phyloP scores from a whole-genome alignment of 805 yeast genomes.

The Sugiyamaella chiloensis region DNA sequence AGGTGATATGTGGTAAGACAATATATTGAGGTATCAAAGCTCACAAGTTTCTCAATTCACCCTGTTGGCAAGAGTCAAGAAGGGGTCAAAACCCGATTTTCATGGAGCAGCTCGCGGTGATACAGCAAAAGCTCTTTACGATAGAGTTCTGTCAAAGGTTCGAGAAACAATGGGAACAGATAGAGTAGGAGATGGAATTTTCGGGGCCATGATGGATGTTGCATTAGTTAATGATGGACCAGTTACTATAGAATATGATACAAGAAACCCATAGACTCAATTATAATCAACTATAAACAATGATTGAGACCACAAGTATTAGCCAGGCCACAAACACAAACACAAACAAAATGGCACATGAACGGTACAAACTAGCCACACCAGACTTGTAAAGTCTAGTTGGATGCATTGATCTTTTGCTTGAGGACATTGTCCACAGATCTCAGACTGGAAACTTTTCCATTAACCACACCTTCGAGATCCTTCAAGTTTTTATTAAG shows the following conservation, averaged over 20 bases:
- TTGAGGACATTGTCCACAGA: constrained; percentile 46
- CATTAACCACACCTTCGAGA: constrained; percentile 68
- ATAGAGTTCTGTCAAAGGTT: constrained; percentile 38
- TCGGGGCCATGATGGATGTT: constrained; percentile 98
- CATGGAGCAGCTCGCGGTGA: constrained; percentile 86
- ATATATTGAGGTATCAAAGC: not conserved
- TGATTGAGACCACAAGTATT: no score
- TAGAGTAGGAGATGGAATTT: constrained; percentile 79
- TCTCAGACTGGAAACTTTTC: constrained; percentile 63
- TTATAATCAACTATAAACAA: no score
- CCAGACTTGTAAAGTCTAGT: no score
- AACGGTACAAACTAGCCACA: no score
- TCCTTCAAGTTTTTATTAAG: constrained; percentile 69
- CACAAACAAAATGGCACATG: no score
- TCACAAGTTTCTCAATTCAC: constrained; percentile 82
- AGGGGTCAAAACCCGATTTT: constrained; percentile 94
- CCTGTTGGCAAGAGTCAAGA: constrained; percentile 74
- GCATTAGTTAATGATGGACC: constrained; percentile 89
- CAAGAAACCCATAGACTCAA: constrained; percentile 37
- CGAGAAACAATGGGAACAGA: constrained; percentile 41
- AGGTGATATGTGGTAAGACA: constrained; percentile 57
- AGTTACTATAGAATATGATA: constrained; percentile 79
- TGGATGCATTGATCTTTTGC: constrained; percentile 4
- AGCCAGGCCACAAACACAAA: no score
- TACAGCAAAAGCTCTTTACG: constrained; percentile 48